Conservation (phyloP, 2,329 filamentous ascomycete genomes). For the Davidsoniella eucalypti region DNA sequence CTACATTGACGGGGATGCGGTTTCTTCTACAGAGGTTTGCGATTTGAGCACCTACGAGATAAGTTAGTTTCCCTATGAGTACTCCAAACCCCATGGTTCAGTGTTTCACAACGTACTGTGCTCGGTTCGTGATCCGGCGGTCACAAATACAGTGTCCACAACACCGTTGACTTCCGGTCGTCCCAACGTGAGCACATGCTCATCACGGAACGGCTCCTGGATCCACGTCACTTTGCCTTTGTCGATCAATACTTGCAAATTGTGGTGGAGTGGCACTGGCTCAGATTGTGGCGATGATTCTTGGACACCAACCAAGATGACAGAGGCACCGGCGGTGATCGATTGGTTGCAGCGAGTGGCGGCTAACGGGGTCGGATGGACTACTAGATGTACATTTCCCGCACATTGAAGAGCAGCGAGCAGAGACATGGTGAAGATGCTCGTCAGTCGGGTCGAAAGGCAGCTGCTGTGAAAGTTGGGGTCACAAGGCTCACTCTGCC, state of each 20-base stretch:
- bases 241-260: conserved; percentile 46
- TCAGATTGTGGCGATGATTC: conserved; percentile 26
- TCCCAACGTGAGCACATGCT: conserved; percentile 61
- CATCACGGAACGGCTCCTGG: conserved; percentile 48
- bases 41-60: conserved; percentile 41
- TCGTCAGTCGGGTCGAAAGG: too few species aligned
- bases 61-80: conserved; percentile 8
- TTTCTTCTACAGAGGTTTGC: conserved; percentile 59
- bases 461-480: too few species aligned
- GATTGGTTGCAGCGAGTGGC: conserved; percentile 66
- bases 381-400: conserved; percentile 62
- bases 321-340: conserved; percentile 63
- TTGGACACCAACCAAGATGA: conserved; percentile 50
- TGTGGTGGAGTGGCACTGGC: conserved; percentile 39
- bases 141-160: conserved; percentile 82
- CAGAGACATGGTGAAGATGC: conserved; percentile 22
- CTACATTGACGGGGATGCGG: conserved; percentile 83
- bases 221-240: conserved; percentile 50
- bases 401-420: conserved; percentile 57
- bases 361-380: conserved; percentile 80
- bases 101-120: neutral
- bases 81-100: neutral
- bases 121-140: neutral
- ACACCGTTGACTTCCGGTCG: conserved; percentile 58
- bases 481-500: too few species aligned